Evolutionary conservation across 768 basidiomycete genomes (phyloP).

Genomic region (Wakefieldia striispora): DNA sequence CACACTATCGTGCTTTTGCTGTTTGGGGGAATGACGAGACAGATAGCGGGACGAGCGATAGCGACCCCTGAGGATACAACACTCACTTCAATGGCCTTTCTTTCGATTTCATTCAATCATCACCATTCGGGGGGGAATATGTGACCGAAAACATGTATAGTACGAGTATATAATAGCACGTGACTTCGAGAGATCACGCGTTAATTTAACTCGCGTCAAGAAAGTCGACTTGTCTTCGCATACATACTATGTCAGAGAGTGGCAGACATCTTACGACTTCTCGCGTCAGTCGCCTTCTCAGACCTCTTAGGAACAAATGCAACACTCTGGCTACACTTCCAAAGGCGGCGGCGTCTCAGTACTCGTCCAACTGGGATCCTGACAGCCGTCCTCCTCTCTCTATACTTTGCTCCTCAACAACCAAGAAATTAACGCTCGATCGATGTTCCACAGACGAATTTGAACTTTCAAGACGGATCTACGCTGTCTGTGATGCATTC

Average conservation of each 20-base stretch:
- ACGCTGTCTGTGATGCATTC: constrained; percentile 57
- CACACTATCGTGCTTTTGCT: constrained; percentile 63
- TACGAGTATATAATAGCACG: not conserved
- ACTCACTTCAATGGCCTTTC: not conserved
- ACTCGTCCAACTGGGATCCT: constrained; percentile 17
- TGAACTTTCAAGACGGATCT: constrained; percentile 46
- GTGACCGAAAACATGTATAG: not conserved
- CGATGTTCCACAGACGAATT: constrained; percentile 33
- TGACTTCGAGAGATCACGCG: constrained; percentile 16
- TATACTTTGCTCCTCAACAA: constrained; percentile 38
- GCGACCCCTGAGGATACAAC: constrained; percentile 37
- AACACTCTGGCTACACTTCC: constrained; percentile 32
- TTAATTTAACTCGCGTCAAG: not conserved
- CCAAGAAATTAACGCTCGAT: constrained; percentile 36
- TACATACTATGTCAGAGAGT: constrained; percentile 16
- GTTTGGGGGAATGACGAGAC: constrained; percentile 89
- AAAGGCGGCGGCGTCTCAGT: constrained; percentile 14
- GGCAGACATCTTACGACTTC: constrained; percentile 36
- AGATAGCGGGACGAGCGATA: constrained; percentile 80
- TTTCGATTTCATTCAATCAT: constrained; percentile 3
- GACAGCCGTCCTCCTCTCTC: constrained; percentile 33
- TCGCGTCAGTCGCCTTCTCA: constrained; percentile 43
- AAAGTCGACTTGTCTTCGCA: constrained; percentile 13
- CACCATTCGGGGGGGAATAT: not conserved
- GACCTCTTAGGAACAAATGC: constrained; percentile 50